phyloP scores from a whole-genome alignment of 2,329 filamentous ascomycete genomes.

The Exophiala sideris region DNA sequence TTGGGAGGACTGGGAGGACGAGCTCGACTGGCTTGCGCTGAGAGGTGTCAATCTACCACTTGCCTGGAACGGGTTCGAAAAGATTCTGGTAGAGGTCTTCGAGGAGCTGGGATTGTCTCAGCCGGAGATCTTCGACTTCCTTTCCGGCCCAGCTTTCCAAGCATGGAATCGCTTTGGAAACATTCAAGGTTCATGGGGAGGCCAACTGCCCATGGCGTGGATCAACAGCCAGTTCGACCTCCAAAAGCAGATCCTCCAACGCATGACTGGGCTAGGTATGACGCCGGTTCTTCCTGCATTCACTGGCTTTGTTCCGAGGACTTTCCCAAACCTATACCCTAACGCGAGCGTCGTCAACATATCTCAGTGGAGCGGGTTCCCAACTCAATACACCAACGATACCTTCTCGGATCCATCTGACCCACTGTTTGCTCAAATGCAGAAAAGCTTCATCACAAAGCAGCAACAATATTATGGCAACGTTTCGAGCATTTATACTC shows the following conservation, averaged over 20 bases:
- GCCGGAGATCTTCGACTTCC: slow-evolving; percentile 45
- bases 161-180: slow-evolving; percentile 56
- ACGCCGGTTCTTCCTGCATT: slow-evolving; percentile 52
- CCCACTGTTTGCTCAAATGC: slow-evolving; percentile 41
- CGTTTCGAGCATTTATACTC: slow-evolving; percentile 48
- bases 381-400: slow-evolving; percentile 42
- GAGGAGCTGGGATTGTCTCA: slow-evolving; percentile 45
- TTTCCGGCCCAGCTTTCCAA: slow-evolving; percentile 52
- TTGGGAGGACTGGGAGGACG: slow-evolving; percentile 54
- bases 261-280: slow-evolving; percentile 54
- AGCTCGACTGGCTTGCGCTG: slow-evolving; percentile 54
- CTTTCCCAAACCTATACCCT: slow-evolving; percentile 42
- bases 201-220: slow-evolving; percentile 44
- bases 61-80: slow-evolving; percentile 53
- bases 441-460: slow-evolving; percentile 47
- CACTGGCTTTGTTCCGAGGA: slow-evolving; percentile 49
- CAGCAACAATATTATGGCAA: slow-evolving; percentile 49
- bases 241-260: slow-evolving; percentile 47
- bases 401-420: slow-evolving; percentile 50
- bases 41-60: slow-evolving; percentile 52
- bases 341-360: slow-evolving; percentile 45
- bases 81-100: slow-evolving; percentile 50
- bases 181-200: slow-evolving; percentile 51
- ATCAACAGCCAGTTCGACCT: slow-evolving; percentile 48
- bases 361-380: slow-evolving; percentile 45